Evolutionary conservation across 306 rosid species (phyloP), one percentile per base, ranked within the genome.

Genomic region (Lathyrus aphaca): DNA sequence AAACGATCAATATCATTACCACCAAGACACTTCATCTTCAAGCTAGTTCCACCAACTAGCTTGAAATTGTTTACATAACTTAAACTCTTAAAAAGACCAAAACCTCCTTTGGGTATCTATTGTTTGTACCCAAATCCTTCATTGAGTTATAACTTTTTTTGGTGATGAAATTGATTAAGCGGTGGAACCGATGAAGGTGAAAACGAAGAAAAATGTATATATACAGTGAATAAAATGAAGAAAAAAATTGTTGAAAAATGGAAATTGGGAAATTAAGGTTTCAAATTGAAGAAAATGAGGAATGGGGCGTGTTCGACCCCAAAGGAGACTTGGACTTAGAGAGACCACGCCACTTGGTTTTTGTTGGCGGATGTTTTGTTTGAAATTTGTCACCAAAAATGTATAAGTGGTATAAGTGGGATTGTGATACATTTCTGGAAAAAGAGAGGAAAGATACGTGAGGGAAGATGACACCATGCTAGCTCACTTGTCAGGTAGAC

Each of bases 11-110:
- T 45, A 49, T 61, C 58, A 63, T 70, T 68, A 46, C 21, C 15
- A 42, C 77, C 82, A 65, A 71, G 19, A 63, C 86, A 74, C 71
- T 75, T 66, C 81, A 77, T 65, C 42, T 75, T 66, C 83, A 80
- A 85, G 18, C 75, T 68, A 72, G 79, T 71, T 73, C 82, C 79
- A 68, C 56, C 61, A 45, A 71, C 62, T 14, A 64, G 68, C 56
- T 50, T 71, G 15, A 62, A 16, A 71, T 75, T 66, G 6, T 25
- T 40, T 9, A 50, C 60, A 54, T 16, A 39, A 71, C 58, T 67
- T 57, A 74, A 61, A 66, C 37, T 50, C 10, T 38, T 18, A 62
- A 67, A 69, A 51, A 63, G 67, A 66, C 56, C 18, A 49, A 39
- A 42, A 77, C 65, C 59, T 35, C 64, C 73, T 21, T 75, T 25